Percentiles rank a stretch among this genome's conserved stretches.
Evolutionary conservation across 129 eudicot genomes (phyloP).

Genomic region (Mikania micrantha): DNA sequence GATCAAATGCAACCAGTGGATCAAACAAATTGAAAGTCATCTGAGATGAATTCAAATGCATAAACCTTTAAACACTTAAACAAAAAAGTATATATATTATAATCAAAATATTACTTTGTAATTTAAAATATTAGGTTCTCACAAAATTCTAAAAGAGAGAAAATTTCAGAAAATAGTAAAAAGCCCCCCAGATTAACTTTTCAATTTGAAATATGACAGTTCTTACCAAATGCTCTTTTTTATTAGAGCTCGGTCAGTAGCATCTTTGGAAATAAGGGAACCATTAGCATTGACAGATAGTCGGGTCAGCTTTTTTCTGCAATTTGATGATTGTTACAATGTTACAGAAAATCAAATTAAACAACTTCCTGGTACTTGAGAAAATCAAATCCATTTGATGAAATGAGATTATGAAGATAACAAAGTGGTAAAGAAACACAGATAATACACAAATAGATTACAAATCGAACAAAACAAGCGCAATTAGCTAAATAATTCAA

Average conservation of each 20-base stretch:
- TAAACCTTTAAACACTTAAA: background rate
- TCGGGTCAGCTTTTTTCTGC: conserved; percentile 71
- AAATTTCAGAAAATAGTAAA: too few relatives aligned
- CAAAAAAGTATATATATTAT: background rate
- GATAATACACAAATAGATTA: background rate
- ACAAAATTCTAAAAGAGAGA: too few relatives aligned
- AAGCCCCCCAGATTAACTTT: background rate
- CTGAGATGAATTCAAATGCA: background rate
- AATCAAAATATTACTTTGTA: background rate
- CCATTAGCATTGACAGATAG: conserved; percentile 85
- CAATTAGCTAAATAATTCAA: background rate
- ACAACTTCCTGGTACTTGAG: background rate
- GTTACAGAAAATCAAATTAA: background rate
- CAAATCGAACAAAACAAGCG: background rate
- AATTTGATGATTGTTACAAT: background rate
- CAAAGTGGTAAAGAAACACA: background rate
- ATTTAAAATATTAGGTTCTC: background rate
- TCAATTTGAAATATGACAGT: background rate
- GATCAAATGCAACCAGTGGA: background rate
- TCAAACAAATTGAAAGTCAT: background rate
- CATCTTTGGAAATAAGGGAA: conserved; percentile 67
- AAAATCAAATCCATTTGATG: background rate
- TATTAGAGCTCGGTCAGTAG: conserved; percentile 50
- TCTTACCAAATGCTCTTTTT: conserved; percentile 69
- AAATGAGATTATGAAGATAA: background rate